Conservation (phyloP, 2,329 filamentous ascomycete genomes). For the Diaporthe amygdali region DNA sequence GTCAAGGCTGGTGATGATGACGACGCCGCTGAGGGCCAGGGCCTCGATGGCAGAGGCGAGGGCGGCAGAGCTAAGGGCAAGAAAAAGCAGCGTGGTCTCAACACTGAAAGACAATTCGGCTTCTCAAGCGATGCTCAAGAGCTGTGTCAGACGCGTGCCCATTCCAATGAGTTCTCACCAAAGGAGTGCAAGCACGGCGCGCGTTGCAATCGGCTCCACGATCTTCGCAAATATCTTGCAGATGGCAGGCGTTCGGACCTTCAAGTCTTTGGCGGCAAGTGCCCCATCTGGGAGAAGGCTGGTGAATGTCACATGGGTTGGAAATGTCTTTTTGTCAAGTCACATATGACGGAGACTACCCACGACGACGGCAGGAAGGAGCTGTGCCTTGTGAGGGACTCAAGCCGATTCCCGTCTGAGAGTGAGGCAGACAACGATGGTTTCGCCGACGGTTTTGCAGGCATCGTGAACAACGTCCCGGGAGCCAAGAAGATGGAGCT, state of each 20-base stretch:
- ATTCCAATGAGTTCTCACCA: constrained; percentile 81
- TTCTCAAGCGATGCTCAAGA: constrained; percentile 77
- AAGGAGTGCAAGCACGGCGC: constrained; percentile 78
- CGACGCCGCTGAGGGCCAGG: constrained; percentile 54
- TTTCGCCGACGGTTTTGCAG: constrained; percentile 59
- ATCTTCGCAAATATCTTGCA: constrained; percentile 83
- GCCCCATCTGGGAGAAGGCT: constrained; percentile 78
- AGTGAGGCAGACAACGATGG: constrained; percentile 44
- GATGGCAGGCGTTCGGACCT: constrained; percentile 84
- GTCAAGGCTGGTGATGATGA: constrained; percentile 43
- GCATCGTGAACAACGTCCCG: constrained; percentile 77
- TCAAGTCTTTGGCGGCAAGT: constrained; percentile 75
- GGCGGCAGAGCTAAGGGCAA: constrained; percentile 39
- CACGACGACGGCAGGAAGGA: constrained; percentile 83
- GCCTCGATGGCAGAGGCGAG: constrained; percentile 30
- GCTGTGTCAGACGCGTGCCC: constrained; percentile 77
- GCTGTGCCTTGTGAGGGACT: constrained; percentile 67
- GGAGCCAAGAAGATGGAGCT: constrained; percentile 76
- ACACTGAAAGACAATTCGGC: constrained; percentile 82
- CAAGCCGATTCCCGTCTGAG: constrained; percentile 34
- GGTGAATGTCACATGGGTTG: constrained; percentile 85
- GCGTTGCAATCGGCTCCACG: constrained; percentile 81
- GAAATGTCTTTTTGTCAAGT: constrained; percentile 91
- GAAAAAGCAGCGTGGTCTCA: constrained; percentile 73
- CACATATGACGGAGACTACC: constrained; percentile 83